phyloP scores from a whole-genome alignment of 768 basidiomycete species.

The Cytidiella melzeri region DNA sequence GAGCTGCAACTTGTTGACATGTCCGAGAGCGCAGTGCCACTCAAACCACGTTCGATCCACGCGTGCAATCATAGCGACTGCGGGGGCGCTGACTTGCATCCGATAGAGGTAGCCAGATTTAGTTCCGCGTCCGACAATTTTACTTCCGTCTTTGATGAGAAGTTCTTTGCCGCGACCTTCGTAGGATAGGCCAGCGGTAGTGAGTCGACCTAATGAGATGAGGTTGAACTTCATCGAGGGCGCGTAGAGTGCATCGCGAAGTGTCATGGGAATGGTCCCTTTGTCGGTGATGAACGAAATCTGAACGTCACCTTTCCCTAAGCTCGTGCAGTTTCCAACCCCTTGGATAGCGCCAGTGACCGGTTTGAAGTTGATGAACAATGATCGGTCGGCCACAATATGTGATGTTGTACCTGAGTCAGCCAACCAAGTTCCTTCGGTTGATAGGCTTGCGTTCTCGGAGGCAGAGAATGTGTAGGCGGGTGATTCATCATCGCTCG shows the following conservation, averaged over 20 bases:
- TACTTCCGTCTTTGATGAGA: not conserved
- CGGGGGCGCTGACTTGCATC: no score
- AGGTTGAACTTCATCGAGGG: no score
- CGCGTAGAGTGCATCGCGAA: conserved; percentile 10
- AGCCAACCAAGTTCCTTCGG: no score
- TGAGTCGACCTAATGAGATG: conserved; percentile 10
- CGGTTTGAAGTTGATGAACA: conserved; percentile 2
- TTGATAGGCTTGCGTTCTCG: no score
- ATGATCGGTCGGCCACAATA: no score
- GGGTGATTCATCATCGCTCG: conserved; percentile 6
- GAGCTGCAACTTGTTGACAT: not conserved
- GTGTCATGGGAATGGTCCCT: not conserved
- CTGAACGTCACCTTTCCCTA: conserved; percentile 10
- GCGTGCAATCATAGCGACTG: not conserved
- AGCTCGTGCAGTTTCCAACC: conserved; percentile 6
- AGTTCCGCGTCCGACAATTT: not conserved
- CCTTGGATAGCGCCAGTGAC: no score
- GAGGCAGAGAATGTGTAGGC: no score
- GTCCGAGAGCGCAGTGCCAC: conserved; percentile 3
- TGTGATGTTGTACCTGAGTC: no score
- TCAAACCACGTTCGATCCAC: conserved; percentile 2
- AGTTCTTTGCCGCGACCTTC: not conserved
- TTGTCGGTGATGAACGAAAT: conserved; percentile 1
- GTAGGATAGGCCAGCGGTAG: not conserved
- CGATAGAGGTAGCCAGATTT: conserved; percentile 1